Evolutionary conservation across 495 filamentous ascomycete genomes (phyloP), one percentile per base, ranked within the genome.

Genomic region (Eremomyces bilateralis): DNA sequence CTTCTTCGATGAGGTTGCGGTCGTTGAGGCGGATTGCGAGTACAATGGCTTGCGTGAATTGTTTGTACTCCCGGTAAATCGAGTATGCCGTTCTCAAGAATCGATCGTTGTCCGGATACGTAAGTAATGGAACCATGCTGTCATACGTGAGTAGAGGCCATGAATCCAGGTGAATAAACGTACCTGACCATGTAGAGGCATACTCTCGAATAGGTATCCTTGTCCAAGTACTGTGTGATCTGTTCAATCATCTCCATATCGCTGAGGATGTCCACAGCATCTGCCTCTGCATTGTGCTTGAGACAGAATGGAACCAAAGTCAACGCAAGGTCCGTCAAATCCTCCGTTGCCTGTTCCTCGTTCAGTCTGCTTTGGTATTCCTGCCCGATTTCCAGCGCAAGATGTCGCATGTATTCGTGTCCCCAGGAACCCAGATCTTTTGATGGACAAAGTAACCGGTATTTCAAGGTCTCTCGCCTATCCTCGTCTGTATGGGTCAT

Each of bases 401-500:
- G 62, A 59, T 99, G 88, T 37, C 88, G 69, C 41, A 93, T 78
- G 51, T 99, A 99, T 67, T 99, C 88, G 56, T 99, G 88, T 35
- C 88, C 88, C 88, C 88, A 99, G 8, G 84, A 90, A 27, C 76
- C 81, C 49, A 94, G 78, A 53, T 99, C 88, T 46, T 80, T 64
- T 11, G 82, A 81, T 29, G 84, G 84, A 18, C 84, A 73, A 21
- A 92, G 66, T 13, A 99, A 65, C 43, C 88, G 72, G 58, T 85
- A 99, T 56, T 90, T 95, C 40, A 99, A 67, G 22, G 85, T 90
- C 53, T 95, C 90, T 45, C 88, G 67, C 50, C 84, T 76, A 48
- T 90, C 77, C 54, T 95, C 90, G 44, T 95, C 88, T 34, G 85
- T 88, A 54, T 84, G 93, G 25, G 90, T 99, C 88, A 99, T 99